phyloP scores from a whole-genome alignment of 2,329 filamentous ascomycete genomes.

The Allantophomopsis lycopodina region DNA sequence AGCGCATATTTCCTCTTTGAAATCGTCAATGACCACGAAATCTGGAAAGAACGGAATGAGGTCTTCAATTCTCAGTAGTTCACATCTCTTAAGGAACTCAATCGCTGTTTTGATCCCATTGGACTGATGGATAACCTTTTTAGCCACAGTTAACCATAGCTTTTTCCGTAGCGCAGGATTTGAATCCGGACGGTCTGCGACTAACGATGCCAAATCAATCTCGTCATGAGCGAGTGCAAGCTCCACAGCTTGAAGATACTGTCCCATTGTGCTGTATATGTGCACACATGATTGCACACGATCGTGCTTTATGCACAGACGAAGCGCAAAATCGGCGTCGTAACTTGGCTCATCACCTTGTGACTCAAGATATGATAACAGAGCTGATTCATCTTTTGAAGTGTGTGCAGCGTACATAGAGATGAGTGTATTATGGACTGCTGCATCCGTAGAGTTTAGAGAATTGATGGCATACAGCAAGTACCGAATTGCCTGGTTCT shows the following conservation, averaged over 20 bases:
- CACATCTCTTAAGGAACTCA: constrained; percentile 82
- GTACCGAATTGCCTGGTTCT: constrained; percentile 90
- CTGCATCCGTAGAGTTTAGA: constrained; percentile 64
- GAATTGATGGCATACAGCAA: constrained; percentile 88
- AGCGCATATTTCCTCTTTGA: constrained; percentile 94
- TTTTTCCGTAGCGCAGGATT: constrained; percentile 77
- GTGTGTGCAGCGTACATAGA: constrained; percentile 87
- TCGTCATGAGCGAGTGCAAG: constrained; percentile 82
- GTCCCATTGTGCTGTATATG: constrained; percentile 93
- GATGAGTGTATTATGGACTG: constrained; percentile 92
- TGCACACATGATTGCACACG: constrained; percentile 91
- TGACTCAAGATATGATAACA: constrained; percentile 80
- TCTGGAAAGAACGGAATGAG: constrained; percentile 97
- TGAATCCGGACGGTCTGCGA: constrained; percentile 74
- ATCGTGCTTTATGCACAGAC: constrained; percentile 87
- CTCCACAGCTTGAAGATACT: constrained; percentile 87
- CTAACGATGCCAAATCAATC: constrained; percentile 76
- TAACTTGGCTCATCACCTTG: constrained; percentile 80
- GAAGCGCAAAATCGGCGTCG: constrained; percentile 90
- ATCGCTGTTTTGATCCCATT: constrained; percentile 88
- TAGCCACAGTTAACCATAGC: constrained; percentile 88
- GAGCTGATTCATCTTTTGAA: constrained; percentile 69
- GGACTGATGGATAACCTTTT: constrained; percentile 79
- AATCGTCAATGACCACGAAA: constrained; percentile 97
- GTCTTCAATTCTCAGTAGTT: constrained; percentile 88